Percentiles rank a stretch among this genome's conserved stretches.
Evolutionary conservation across 805 yeast genomes (phyloP).

Genomic region (Metschnikowia cubensis): DNA sequence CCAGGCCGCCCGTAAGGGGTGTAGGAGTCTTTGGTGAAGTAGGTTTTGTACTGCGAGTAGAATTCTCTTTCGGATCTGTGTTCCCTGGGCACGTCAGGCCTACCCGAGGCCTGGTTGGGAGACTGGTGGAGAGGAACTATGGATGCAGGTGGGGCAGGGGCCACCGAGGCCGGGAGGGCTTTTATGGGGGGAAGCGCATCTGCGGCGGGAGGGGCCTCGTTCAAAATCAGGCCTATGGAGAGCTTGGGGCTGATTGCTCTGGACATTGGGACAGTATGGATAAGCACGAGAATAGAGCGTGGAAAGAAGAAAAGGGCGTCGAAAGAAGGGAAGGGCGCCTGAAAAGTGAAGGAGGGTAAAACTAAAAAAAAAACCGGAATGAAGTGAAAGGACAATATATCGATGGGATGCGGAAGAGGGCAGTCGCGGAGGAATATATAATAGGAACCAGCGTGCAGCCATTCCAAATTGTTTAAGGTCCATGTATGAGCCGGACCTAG

Average conservation of each 20-base stretch:
- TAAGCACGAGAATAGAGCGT: not conserved
- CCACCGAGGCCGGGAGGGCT: not conserved
- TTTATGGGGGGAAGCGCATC: not conserved
- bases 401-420: not conserved
- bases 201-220: constrained; percentile 2
- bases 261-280: not conserved
- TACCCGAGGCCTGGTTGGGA: not conserved
- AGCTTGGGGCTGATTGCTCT: constrained; percentile 7
- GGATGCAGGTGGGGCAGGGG: not conserved
- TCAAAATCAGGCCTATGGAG: constrained; percentile 11
- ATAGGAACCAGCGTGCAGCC: not conserved
- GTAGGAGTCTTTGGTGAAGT: not conserved
- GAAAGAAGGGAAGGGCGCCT: not conserved
- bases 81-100: not conserved
- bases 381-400: not conserved
- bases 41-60: not conserved
- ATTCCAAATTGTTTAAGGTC: not conserved
- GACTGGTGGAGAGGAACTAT: not conserved
- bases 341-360: too few species aligned
- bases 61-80: not conserved
- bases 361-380: too few species aligned
- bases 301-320: too few species aligned
- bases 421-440: not conserved
- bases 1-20: not conserved
- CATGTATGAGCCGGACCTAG: not conserved